These are phyloP conservation scores for Ogataea hybrid DNA, from an alignment of 1,139 yeast genomes.

Conservation along the genomic window DNA sequence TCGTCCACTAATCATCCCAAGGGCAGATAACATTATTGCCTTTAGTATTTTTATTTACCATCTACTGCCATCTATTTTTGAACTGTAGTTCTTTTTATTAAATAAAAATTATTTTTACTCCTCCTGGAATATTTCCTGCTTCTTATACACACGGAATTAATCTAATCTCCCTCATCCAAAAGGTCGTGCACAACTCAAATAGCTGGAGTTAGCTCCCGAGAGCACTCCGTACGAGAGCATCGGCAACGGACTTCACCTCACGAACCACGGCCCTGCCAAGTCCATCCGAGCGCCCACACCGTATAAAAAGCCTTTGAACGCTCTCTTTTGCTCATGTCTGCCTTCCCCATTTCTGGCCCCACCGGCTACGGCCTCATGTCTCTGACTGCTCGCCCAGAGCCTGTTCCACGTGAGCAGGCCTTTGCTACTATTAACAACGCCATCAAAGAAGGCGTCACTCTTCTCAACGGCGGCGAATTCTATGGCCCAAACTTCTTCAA, in stretches of 20 bases:
- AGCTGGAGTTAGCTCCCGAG: neutral
- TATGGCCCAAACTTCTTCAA: constrained; percentile 47
- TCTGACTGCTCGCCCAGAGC: constrained; percentile 50
- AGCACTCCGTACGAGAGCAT: neutral
- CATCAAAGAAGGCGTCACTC: constrained; percentile 48
- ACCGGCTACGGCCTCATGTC: constrained; percentile 67
- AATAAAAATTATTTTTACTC: too few species aligned
- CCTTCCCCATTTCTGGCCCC: constrained; percentile 15
- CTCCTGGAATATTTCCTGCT: too few species aligned
- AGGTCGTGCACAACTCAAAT: neutral
- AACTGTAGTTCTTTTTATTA: too few species aligned
- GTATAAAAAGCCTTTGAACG: neutral
- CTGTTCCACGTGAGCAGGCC: constrained; percentile 44
- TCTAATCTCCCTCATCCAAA: neutral
- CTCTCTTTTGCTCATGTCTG: constrained; percentile 14
- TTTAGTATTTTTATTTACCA: too few species aligned
- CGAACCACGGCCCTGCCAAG: too few species aligned
- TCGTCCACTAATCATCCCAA: neutral
- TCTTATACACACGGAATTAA: neutral
- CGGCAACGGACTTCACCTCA: neutral
- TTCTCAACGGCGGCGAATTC: constrained; percentile 76
- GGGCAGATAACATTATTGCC: too few species aligned
- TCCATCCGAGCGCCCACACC: neutral
- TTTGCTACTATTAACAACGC: constrained; percentile 47
- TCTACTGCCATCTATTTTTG: too few species aligned